These are phyloP conservation scores for Zalerion maritima DNA, from an alignment of 495 filamentous ascomycete genomes.

Conservation along the genomic window DNA sequence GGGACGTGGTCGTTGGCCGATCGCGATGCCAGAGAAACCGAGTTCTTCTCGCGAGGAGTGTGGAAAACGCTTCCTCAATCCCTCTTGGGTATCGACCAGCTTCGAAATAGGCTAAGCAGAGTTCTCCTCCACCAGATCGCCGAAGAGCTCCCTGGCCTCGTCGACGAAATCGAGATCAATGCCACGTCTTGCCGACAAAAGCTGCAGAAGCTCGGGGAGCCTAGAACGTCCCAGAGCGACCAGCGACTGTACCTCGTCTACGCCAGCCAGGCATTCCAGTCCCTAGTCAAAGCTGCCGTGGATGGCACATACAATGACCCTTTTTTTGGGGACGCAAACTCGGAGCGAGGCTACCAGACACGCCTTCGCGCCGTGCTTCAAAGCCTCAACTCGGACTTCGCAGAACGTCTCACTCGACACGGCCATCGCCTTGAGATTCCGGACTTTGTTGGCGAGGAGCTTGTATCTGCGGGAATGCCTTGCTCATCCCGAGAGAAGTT, in stretches of 20 bases:
- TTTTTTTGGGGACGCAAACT: constrained; percentile 38
- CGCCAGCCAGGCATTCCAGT: constrained; percentile 35
- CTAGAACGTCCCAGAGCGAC: constrained; percentile 29
- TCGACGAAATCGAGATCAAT: constrained; percentile 38
- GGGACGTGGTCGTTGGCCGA: constrained; percentile 17
- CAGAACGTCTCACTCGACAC: constrained; percentile 24
- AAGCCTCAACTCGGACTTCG: constrained; percentile 41
- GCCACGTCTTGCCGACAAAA: constrained; percentile 14
- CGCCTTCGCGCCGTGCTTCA: constrained; percentile 48
- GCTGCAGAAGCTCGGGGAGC: constrained; percentile 33
- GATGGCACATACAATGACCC: constrained; percentile 40
- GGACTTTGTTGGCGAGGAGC: constrained; percentile 5
- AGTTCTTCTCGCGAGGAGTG: constrained; percentile 29
- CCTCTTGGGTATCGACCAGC: constrained; percentile 31
- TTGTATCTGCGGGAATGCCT: constrained; percentile 7
- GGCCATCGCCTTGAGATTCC: constrained; percentile 32
- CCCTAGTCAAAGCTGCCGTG: constrained; percentile 32
- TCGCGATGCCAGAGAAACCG: constrained; percentile 19
- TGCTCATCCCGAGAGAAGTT: constrained; percentile 22
- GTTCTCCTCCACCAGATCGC: constrained; percentile 43
- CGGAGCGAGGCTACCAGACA: constrained; percentile 24
- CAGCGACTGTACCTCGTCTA: constrained; percentile 38
- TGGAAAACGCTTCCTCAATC: constrained; percentile 27
- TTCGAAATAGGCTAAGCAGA: constrained; percentile 39
- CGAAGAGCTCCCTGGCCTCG: constrained; percentile 40